Evolutionary conservation across 352 stramenopile genomes (phyloP).

Genomic region (Achlya hypogyna): DNA sequence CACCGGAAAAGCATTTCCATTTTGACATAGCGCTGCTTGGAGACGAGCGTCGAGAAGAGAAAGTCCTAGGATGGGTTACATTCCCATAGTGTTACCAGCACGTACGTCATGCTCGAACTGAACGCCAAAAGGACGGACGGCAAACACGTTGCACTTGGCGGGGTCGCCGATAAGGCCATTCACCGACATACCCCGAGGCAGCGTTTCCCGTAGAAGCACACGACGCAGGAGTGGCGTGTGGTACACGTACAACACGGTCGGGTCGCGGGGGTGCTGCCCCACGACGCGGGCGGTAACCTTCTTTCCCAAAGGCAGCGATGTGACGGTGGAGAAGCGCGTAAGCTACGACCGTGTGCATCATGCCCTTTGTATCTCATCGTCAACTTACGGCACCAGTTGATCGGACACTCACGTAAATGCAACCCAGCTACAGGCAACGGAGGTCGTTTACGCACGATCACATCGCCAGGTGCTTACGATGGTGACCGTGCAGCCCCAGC

Average conservation of each 20-base stretch:
- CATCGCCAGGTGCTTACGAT: conserved; percentile 14
- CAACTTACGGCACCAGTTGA: conserved; percentile 45
- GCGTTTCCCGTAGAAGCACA: conserved; percentile 42
- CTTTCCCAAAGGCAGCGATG: conserved; percentile 25
- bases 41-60: background rate
- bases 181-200: conserved; percentile 26
- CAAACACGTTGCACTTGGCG: conserved; percentile 27
- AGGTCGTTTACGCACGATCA: background rate
- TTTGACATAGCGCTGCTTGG: conserved; percentile 4
- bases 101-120: conserved; percentile 53
- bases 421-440: conserved; percentile 18
- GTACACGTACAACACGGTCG: conserved; percentile 75
- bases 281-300: conserved; percentile 66
- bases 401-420: conserved; percentile 32
- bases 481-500: conserved; percentile 38
- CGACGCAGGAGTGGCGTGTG: conserved; percentile 64
- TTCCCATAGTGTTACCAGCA: background rate
- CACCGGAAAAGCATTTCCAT: conserved; percentile 16
- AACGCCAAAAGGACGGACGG: conserved; percentile 57
- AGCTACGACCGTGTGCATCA: conserved; percentile 36
- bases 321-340: conserved; percentile 25
- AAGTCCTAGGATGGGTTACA: background rate
- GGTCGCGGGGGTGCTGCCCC: conserved; percentile 46
- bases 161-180: conserved; percentile 2
- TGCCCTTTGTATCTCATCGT: background rate